Evolutionary conservation across 108 stramenopile genomes (phyloP).

Genomic region (Licmophora abbreviata): DNA sequence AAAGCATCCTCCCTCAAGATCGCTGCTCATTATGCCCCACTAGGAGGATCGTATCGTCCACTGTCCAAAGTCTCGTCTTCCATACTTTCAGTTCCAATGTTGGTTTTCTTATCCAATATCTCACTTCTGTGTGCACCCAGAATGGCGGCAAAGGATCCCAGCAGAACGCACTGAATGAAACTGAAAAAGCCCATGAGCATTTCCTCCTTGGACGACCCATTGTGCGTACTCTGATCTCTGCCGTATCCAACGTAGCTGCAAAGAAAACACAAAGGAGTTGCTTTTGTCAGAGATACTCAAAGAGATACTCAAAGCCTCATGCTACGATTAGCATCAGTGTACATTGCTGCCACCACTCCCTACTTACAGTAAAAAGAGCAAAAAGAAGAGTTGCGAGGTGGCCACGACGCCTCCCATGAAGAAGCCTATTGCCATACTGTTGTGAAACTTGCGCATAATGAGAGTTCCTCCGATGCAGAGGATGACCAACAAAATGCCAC

Average conservation of each 20-base stretch:
- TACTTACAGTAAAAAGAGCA: constrained; percentile 72
- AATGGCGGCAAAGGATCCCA: constrained; percentile 75
- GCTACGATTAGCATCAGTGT: too few relatives aligned
- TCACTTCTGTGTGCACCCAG: constrained; percentile 73
- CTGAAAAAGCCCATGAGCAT: constrained; percentile 52
- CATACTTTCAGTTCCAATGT: too few relatives aligned
- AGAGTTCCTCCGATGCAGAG: constrained; percentile 82
- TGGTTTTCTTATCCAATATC: constrained; percentile 78
- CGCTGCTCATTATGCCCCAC: too few relatives aligned
- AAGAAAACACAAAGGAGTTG: not conserved
- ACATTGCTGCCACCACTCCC: too few relatives aligned
- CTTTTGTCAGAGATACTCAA: not conserved
- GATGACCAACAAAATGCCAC: constrained; percentile 47
- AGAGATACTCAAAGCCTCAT: too few relatives aligned
- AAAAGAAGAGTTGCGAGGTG: constrained; percentile 73
- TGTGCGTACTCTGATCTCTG: constrained; percentile 39
- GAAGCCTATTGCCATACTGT: constrained; percentile 73
- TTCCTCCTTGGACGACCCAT: constrained; percentile 47
- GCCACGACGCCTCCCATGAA: constrained; percentile 84
- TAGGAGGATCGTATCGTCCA: too few relatives aligned
- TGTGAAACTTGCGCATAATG: constrained; percentile 88
- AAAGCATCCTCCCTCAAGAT: too few relatives aligned
- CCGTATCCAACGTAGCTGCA: constrained; percentile 55
- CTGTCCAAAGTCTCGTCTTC: too few relatives aligned
- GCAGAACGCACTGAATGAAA: constrained; percentile 51